phyloP scores from a whole-genome alignment of 2,329 filamentous ascomycete species.

The Aspergillus sp. region DNA sequence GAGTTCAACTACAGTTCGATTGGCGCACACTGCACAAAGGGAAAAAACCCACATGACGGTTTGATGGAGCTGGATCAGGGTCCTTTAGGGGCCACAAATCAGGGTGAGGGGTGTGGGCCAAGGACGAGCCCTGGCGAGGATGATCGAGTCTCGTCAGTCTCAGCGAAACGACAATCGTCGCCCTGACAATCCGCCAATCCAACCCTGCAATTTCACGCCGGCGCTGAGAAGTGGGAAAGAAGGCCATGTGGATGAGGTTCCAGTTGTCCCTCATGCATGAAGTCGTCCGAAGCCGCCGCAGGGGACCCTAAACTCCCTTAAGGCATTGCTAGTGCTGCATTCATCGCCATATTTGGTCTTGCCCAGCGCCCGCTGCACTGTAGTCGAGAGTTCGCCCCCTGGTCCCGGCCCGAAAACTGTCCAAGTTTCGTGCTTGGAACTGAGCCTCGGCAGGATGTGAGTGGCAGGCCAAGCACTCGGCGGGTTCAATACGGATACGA shows the following conservation, averaged over 20 bases:
- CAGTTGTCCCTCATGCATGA: neutral
- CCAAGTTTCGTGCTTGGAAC: neutral
- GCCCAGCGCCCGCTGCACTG: too few species aligned
- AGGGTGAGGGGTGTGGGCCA: neutral
- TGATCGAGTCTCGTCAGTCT: neutral
- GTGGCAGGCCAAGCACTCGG: constrained; percentile 1
- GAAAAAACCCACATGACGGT: neutral
- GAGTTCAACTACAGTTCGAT: neutral
- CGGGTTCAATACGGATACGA: constrained; percentile 1
- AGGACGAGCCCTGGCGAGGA: neutral
- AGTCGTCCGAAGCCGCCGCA: too few species aligned
- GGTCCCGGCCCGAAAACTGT: neutral
- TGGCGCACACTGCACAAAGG: neutral
- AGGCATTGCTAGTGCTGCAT: too few species aligned
- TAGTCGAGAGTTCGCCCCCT: neutral
- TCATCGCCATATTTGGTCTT: too few species aligned
- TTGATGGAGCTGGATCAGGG: constrained; percentile 1
- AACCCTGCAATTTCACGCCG: constrained; percentile 2
- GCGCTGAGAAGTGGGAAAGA: neutral
- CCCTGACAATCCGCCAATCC: neutral
- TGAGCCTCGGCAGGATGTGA: neutral
- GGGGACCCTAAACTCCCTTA: too few species aligned
- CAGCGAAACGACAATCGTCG: neutral
- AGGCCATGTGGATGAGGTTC: neutral
- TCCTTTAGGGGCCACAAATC: neutral